Base-by-base conservation (phyloP, 192 early-diverging fungal species). In the Geosiphon pyriformis region DNA sequence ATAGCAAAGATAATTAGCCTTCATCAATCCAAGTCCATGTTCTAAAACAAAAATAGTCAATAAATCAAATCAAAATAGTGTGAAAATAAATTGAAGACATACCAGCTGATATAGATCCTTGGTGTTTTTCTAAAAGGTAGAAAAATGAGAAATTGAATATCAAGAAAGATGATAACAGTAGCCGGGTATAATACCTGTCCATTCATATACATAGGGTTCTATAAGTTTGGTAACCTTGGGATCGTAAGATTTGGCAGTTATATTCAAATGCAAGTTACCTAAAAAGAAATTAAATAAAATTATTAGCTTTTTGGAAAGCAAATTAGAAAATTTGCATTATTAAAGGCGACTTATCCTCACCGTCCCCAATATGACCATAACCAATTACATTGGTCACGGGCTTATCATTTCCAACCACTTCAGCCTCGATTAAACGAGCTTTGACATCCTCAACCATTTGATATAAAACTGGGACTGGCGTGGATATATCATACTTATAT, bases 301-400 rank as follows among this genome's bases (percentile, higher is more conserved):
- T 18, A 49, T 18, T 70, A 50, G 55, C 25, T 32, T 52, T 37
- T 42, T 49, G n/a, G 23, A 23, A 65, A 48, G 11, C 54, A 35
- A 71, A 26, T 61, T 58, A 23, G 65, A 46, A n/a, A 47, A 20
- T 53, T 17, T 52, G 25, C 27, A n/a, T 6, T 22, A 3, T 35
- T 2, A 50, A n/a, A 11, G 54, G 35, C 27, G 29, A 50, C 26
- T 30, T 31, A 15, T 18, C 54, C 80, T 53, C 70, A 74, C 93
- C 93, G 78, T 99, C 97, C 32, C 97, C 97, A 50, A 99, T 84
- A 70, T 99, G 97, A 18, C 96, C 95, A 77, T 91, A 99, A 25
- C 92, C 95, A 65, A 91, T 88, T 7, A 98, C 90, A 23, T 85
- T 73, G 53, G 76, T 88, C 8, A 94, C 85, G 0, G 77, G 74